Conservation (phyloP, 2,329 filamentous ascomycete species). For the Trichoderma koningiopsis region DNA sequence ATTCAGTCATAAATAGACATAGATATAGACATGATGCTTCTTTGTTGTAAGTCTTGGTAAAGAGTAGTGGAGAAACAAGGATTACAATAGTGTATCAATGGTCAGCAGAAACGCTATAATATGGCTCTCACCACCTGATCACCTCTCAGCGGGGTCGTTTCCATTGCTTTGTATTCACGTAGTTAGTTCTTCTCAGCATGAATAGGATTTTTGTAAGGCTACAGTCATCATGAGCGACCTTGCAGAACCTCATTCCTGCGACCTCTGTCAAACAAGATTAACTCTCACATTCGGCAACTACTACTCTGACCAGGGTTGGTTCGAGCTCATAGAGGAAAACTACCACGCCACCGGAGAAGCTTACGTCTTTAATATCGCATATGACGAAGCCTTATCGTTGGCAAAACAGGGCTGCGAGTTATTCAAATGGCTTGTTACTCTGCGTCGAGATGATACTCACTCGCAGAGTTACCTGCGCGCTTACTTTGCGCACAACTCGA, state of each 20-base stretch:
- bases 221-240: not conserved
- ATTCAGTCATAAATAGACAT: not conserved
- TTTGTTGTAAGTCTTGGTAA: not conserved
- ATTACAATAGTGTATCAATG: not conserved
- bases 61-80: not conserved
- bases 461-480: not conserved
- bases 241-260: not conserved
- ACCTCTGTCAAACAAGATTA: not conserved
- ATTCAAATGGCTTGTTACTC: slow-evolving; percentile 3
- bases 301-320: slow-evolving; percentile 11
- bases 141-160: not conserved
- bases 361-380: slow-evolving; percentile 9
- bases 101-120: not conserved
- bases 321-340: slow-evolving; percentile 13
- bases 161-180: not conserved
- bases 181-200: not conserved
- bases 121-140: not conserved
- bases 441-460: slow-evolving; percentile 9
- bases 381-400: not conserved
- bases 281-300: slow-evolving; percentile 15
- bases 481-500: slow-evolving; percentile 17
- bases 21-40: not conserved
- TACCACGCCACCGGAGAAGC: slow-evolving; percentile 18
- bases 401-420: slow-evolving; percentile 4
- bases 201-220: not conserved